Conservation (phyloP, 345 rosid species). For the Pseudoturritis turrita region DNA sequence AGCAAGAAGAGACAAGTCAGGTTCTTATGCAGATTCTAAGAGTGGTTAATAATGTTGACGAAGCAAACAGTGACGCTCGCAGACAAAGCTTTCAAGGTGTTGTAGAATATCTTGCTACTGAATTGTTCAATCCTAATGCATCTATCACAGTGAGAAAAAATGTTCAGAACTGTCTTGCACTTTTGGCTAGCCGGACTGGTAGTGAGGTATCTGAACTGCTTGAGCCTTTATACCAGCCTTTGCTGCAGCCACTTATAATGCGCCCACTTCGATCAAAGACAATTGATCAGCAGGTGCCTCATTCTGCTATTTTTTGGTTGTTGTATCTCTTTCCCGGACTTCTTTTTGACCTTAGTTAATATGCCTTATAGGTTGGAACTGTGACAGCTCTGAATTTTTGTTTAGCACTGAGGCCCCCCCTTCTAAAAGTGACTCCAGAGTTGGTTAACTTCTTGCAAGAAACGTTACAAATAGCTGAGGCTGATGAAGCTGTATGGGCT, state of each 20-base stretch:
- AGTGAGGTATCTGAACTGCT: slow-evolving; percentile 97
- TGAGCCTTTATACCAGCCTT: slow-evolving; percentile 79
- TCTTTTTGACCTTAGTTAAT: slow-evolving; percentile 25
- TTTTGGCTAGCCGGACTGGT: slow-evolving; percentile 96
- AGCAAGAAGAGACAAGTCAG: slow-evolving; percentile 96
- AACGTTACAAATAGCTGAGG: slow-evolving; percentile 96
- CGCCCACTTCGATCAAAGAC: slow-evolving; percentile 88
- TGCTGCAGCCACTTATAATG: slow-evolving; percentile 84
- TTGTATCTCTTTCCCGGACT: not conserved
- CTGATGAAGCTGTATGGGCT: slow-evolving; percentile 89
- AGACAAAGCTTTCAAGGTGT: slow-evolving; percentile 89
- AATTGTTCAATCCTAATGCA: slow-evolving; percentile 83
- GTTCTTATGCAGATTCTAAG: slow-evolving; percentile 97
- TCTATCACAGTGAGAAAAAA: slow-evolving; percentile 82
- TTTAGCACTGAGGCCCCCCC: slow-evolving; percentile 96
- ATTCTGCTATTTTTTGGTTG: slow-evolving; percentile 3
- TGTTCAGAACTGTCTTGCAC: slow-evolving; percentile 91
- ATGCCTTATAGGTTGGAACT: slow-evolving; percentile 72
- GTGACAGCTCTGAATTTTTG: slow-evolving; percentile 95
- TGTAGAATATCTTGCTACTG: slow-evolving; percentile 86
- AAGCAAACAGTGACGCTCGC: slow-evolving; percentile 84
- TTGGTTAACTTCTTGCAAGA: slow-evolving; percentile 93
- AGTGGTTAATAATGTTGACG: slow-evolving; percentile 93
- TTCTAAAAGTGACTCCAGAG: slow-evolving; percentile 90
- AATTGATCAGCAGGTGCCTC: slow-evolving; percentile 90